Percentiles rank a stretch among this genome's conserved stretches.
phyloP scores from a whole-genome alignment of 495 filamentous ascomycete species.

The Penicillium odoratum region DNA sequence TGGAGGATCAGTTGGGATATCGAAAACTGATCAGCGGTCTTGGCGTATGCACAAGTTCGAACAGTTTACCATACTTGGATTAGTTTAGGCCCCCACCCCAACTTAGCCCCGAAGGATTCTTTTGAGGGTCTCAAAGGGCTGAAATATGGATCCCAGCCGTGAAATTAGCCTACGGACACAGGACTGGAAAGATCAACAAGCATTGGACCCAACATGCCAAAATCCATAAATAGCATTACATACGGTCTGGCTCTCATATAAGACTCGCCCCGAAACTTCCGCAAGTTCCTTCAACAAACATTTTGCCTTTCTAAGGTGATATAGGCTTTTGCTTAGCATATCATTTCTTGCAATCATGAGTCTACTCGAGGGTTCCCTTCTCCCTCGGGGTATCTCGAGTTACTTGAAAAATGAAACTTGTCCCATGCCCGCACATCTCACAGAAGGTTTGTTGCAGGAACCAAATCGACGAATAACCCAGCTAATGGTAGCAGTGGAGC shows the following conservation, averaged over 20 bases:
- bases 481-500: constrained; percentile 9
- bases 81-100: neutral
- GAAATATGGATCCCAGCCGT: neutral
- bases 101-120: neutral
- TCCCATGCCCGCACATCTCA: constrained; percentile 10
- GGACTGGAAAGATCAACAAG: neutral
- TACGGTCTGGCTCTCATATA: neutral
- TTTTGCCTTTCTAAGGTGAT: neutral
- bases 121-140: neutral
- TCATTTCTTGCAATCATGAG: constrained; percentile 2
- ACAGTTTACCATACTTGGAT: neutral
- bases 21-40: neutral
- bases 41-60: neutral
- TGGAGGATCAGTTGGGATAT: neutral
- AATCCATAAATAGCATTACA: too few species aligned
- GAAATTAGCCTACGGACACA: neutral
- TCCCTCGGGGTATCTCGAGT: neutral
- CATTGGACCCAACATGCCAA: neutral
- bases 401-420: constrained; percentile 4
- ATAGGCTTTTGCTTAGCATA: neutral
- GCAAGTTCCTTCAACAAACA: too few species aligned
- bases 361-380: neutral
- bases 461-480: neutral
- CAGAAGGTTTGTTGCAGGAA: neutral
- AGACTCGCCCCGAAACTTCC: neutral